Base-by-base conservation (phyloP, 352 stramenopile genomes). In the Phytophthora megakarya region DNA sequence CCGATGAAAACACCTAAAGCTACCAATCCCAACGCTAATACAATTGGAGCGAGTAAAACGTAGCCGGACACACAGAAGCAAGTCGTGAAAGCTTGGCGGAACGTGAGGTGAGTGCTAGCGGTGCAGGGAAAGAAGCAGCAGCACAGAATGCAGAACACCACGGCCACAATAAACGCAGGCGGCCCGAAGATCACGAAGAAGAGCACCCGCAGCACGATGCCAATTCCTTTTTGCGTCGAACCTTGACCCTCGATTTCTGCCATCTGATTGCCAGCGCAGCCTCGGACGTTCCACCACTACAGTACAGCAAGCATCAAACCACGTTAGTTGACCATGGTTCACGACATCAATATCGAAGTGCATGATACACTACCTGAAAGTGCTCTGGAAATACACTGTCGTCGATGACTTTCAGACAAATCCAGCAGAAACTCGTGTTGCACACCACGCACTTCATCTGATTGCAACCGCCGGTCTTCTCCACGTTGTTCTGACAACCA, bases 381-480 rank as follows among this genome's bases (percentile, higher is more conserved):
- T 98, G 92, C 23, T 87, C 75, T 1, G 91, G 90, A 39, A 96
- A 96, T 16, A 91, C 80, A 21, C 76, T 78, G 48, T 89, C 86
- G 47, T 97, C 91, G 35, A 97, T 86, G 30, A 92, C 52, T 52
- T 79, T 63, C 19, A 81, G 70, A 25, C 92, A 98, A 23, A 96
- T 84, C 89, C 90, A 98, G 67, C 92, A 97, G 65, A 97, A 98
- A 57, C 85, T 84, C 25, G 76, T 89, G 18, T 63, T 73, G 66
- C 90, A 97, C 23, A 84, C 81, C 13, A 83, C 73, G 50, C 90
- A 96, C 58, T 90, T 94, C 72, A 97, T 96, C 63, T 97, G 89
- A 60, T 97, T 97, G 65, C 92, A 98, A 1, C 90, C 90, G 66
- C 84, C 84, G 35, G 84, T 92, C 61, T 98, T 98, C 46, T 96